Evolutionary conservation across 2,329 filamentous ascomycete species (phyloP), one percentile per base, ranked within the genome.

Genomic region (Fusarium solani-melongenae): DNA sequence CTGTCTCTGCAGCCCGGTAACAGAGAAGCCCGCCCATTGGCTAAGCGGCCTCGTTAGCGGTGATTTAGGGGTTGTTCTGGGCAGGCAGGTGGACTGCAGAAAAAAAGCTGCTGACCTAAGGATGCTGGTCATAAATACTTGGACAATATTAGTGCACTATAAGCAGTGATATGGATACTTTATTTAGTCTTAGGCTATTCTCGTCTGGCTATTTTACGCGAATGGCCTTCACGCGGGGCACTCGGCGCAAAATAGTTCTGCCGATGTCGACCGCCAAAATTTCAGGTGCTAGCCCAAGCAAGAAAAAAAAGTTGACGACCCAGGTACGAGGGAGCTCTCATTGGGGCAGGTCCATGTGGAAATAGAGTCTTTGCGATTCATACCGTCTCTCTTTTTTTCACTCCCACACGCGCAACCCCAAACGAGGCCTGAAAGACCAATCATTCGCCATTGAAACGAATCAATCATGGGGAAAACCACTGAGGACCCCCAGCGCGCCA

Each of bases 401-500:
- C 41, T 38, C 46, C n/a, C 22, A 59, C 36, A 55, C 31, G 5
- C n/a, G 46, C 29, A 39, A 20, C 20, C 9, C 62, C 29, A 39
- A 57, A 33, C 38, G 17, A 62, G 15, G 9, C 33, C 29, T 5
- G 12, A 53, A 38, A 24, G 34, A 12, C 31, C 22, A 14, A 62
- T 24, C 38, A 24, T 11, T 36, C n/a, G 15, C 44, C 20, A 9
- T 24, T 11, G 27, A 38, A 5, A 51, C 51, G 17, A 10, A 29
- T 33, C 34, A 44, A 68, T 49, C 61, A 71, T 77, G 70, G 74
- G 70, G 64, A 70, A 59, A 64, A 61, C 69, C 62, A 67, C 74
- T 36, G 83, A 82, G 64, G 74, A 77, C 11, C 68, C 76, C 62
- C 83, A 82, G 69, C 81, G 81, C 38, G 72, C 78, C 62, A 88